phyloP scores from a whole-genome alignment of 73 alveolate species.

The Stentor coeruleus region DNA sequence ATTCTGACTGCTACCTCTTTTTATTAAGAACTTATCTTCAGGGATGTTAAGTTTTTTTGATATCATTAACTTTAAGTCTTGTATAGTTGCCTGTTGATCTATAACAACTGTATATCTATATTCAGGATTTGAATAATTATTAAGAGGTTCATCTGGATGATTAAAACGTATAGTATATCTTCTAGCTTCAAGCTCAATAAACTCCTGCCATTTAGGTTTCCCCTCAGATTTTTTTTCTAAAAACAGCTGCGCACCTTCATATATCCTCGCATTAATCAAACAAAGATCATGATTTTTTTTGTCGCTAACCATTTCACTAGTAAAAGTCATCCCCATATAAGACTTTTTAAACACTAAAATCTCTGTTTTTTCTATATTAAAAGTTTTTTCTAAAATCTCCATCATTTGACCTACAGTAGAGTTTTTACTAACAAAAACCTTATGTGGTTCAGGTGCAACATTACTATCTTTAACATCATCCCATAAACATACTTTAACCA shows the following conservation, averaged over 20 bases:
- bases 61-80: slow-evolving; percentile 3
- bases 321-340: slow-evolving; percentile 8
- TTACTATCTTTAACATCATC: not conserved
- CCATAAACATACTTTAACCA: not conserved
- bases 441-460: not conserved
- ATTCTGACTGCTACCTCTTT: slow-evolving; percentile 1
- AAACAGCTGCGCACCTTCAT: slow-evolving; percentile 9
- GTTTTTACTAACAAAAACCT: not conserved
- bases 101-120: not conserved
- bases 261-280: not conserved
- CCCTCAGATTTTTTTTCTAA: not conserved
- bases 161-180: not conserved
- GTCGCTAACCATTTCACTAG: not conserved
- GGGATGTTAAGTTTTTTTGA: not conserved
- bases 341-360: not conserved
- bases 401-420: not conserved
- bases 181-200: slow-evolving; percentile 13
- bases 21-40: slow-evolving; percentile 12
- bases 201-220: slow-evolving; percentile 1
- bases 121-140: not conserved
- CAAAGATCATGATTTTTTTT: not conserved
- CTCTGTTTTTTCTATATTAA: not conserved
- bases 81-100: not conserved
- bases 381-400: not conserved
- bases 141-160: not conserved